Evolutionary conservation across 352 stramenopile species (phyloP).

Genomic region (Phytophthora citrophthora): DNA sequence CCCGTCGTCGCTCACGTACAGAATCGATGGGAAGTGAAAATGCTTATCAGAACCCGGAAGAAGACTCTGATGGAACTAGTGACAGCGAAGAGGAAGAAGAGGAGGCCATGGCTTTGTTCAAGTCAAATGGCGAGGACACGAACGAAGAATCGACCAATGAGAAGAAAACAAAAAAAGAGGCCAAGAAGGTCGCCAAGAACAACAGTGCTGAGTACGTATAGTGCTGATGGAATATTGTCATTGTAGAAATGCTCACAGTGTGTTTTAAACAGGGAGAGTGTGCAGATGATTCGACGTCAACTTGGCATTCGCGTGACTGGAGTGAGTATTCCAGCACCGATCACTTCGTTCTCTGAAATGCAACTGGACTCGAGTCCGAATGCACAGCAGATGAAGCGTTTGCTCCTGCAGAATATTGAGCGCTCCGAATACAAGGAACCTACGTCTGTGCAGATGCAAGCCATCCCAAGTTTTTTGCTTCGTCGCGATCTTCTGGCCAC

Average conservation of each 20-base stretch:
- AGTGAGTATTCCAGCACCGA: conserved; percentile 67
- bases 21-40: conserved; percentile 46
- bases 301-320: conserved; percentile 84
- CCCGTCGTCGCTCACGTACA: conserved; percentile 45
- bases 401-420: conserved; percentile 87
- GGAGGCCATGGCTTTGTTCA: conserved; percentile 62
- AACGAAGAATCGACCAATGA: conserved; percentile 17
- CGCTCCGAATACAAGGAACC: conserved; percentile 97
- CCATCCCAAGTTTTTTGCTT: conserved; percentile 90
- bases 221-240: not conserved
- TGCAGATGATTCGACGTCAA: conserved; percentile 75
- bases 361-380: conserved; percentile 48
- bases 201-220: conserved; percentile 25
- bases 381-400: conserved; percentile 63
- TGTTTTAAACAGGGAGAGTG: conserved; percentile 44
- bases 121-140: conserved; percentile 24
- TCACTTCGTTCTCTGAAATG: conserved; percentile 81
- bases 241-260: conserved; percentile 4
- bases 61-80: conserved; percentile 21
- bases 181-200: conserved; percentile 40
- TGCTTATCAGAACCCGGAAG: conserved; percentile 9
- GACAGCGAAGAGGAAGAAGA: conserved; percentile 43
- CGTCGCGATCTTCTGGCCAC: conserved; percentile 95
- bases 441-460: conserved; percentile 99
- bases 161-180: conserved; percentile 16